Conservation (phyloP, 106 monocot species). For the Platanthera guangdongensis region DNA sequence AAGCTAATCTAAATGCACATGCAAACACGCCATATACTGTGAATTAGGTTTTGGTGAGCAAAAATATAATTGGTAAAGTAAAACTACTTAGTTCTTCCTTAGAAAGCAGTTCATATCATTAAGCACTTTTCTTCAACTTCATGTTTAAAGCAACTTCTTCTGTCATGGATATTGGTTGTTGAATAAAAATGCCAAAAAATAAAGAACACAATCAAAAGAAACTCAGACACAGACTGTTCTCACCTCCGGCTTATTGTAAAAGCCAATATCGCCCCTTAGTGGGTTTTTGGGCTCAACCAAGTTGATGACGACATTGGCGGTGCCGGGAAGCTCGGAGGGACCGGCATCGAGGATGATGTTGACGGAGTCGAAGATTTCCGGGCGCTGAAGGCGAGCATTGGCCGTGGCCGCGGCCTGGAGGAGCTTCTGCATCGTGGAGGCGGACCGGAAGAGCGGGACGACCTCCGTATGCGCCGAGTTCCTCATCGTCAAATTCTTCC, state of each 20-base stretch:
- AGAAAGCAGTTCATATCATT: too few relatives aligned
- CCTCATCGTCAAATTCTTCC: constrained; percentile 30
- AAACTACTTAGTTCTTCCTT: too few relatives aligned
- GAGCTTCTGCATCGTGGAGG: constrained; percentile 52
- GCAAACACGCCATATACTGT: too few relatives aligned
- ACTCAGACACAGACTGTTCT: too few relatives aligned
- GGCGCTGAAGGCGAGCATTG: constrained; percentile 29
- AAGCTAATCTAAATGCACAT: too few relatives aligned
- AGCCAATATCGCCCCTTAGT: constrained; percentile 30
- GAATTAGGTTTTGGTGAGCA: too few relatives aligned
- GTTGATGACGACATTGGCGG: constrained; percentile 49
- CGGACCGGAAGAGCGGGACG: constrained; percentile 22
- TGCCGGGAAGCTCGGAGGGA: constrained; percentile 53
- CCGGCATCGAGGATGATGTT: constrained; percentile 53
- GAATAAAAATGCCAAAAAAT: too few relatives aligned
- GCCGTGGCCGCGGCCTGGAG: constrained; percentile 38
- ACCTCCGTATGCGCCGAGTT: constrained; percentile 21
- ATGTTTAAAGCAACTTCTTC: too few relatives aligned
- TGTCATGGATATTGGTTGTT: too few relatives aligned
- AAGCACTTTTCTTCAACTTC: background rate
- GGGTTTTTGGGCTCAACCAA: constrained; percentile 42
- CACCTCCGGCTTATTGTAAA: constrained; percentile 42
- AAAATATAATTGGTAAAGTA: too few relatives aligned
- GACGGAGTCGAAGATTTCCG: constrained; percentile 48
- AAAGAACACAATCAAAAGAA: too few relatives aligned